Conservation (phyloP, 495 filamentous ascomycete species). For the Corynascus novoguineensis region DNA sequence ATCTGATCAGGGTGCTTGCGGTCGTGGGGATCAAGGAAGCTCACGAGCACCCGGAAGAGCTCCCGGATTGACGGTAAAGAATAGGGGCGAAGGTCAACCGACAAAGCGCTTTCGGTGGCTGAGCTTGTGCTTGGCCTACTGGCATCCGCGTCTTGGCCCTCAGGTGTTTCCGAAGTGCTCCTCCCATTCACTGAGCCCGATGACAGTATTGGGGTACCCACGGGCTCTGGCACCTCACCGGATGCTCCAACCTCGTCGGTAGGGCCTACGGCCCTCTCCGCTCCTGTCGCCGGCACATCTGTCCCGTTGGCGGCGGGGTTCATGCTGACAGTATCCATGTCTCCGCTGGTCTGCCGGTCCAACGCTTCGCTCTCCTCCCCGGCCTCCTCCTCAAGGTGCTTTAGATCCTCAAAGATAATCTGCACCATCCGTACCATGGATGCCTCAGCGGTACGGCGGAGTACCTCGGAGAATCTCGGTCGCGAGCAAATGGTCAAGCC, state of each 20-base stretch:
- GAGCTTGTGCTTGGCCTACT: slow-evolving; percentile 31
- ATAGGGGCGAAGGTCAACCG: slow-evolving; percentile 71
- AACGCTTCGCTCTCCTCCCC: slow-evolving; percentile 54
- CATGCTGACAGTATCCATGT: slow-evolving; percentile 78
- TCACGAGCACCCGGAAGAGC: slow-evolving; percentile 89
- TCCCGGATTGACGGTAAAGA: slow-evolving; percentile 90
- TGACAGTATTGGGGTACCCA: slow-evolving; percentile 39
- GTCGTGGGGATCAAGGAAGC: slow-evolving; percentile 89
- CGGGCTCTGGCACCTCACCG: slow-evolving; percentile 18
- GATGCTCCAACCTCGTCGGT: slow-evolving; percentile 21
- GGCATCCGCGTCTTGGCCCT: slow-evolving; percentile 15
- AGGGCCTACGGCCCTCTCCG: slow-evolving; percentile 16
- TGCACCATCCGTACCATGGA: slow-evolving; percentile 99
- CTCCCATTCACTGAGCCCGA: slow-evolving; percentile 39
- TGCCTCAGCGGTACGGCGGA: slow-evolving; percentile 88
- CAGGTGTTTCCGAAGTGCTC: slow-evolving; percentile 22
- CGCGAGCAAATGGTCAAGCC: slow-evolving; percentile 97
- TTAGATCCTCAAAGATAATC: slow-evolving; percentile 88
- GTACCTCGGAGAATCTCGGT: slow-evolving; percentile 80
- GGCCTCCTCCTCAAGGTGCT: slow-evolving; percentile 71
- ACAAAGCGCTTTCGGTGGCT: slow-evolving; percentile 38
- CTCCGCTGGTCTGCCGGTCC: slow-evolving; percentile 56
- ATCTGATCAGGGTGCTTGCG: slow-evolving; percentile 87
- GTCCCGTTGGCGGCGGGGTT: slow-evolving; percentile 79
- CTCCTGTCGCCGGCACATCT: slow-evolving; percentile 29